Conservation (phyloP, 345 rosid species). For the Microcos paniculata region DNA sequence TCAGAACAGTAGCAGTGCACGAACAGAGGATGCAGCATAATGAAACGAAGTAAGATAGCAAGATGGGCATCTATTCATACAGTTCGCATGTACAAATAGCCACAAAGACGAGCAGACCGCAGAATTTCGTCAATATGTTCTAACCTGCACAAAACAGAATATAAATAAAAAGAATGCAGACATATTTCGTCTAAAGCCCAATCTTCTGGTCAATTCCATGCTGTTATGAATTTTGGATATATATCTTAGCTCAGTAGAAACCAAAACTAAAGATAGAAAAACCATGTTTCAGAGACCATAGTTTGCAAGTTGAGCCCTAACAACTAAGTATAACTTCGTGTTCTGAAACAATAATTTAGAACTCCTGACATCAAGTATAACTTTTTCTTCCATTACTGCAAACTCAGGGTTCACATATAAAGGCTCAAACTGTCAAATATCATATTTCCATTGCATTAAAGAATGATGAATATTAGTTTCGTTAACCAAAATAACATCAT, state of each 20-base stretch:
- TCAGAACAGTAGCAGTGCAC: not conserved
- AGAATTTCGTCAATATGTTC: conserved; percentile 90
- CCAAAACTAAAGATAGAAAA: not conserved
- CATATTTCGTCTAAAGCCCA: not conserved
- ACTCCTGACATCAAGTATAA: not conserved
- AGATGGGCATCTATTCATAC: conserved; percentile 38
- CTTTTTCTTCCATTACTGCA: not conserved
- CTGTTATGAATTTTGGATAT: not conserved
- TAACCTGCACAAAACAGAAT: conserved; percentile 46
- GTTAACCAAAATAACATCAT: not conserved
- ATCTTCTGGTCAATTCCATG: not conserved
- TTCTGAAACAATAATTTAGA: not conserved
- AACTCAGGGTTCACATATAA: not conserved
- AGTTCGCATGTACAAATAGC: conserved; percentile 78
- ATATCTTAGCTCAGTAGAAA: not conserved
- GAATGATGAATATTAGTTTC: not conserved
- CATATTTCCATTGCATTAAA: not conserved
- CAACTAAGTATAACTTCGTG: not conserved
- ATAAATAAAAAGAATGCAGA: conserved; percentile 1
- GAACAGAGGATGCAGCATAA: conserved; percentile 13
- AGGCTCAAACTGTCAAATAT: conserved; percentile 1
- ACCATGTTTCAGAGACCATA: not conserved
- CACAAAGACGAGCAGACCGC: conserved; percentile 84
- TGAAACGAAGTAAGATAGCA: not conserved
- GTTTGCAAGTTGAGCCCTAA: not conserved